Evolutionary conservation across 306 rosid species (phyloP), one percentile per base, ranked within the genome.

Genomic region (Vicia villosa): DNA sequence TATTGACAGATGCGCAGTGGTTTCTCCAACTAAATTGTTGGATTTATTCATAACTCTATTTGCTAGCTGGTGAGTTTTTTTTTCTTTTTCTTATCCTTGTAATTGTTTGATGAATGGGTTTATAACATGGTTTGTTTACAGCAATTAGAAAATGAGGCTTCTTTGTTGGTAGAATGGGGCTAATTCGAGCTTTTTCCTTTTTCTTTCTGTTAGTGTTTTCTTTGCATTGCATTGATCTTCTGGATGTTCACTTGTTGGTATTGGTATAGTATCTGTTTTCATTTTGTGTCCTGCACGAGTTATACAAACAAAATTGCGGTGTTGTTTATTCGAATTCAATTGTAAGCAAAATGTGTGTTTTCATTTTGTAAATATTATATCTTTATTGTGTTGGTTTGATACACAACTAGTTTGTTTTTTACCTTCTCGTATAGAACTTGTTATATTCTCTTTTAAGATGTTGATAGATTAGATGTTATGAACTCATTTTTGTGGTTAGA

Each of bases 51-150:
- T 75, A 68, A 77, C 74, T 74, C 73, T 42, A 62, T 75, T 69
- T 85, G 14, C 50, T 63, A 73, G 19, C 74, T 75, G 91, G 97
- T 93, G 77, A 85, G 96, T 83, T 52, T 74, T 74, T 75, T 73
- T 17, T 34, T 62, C 82, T 52, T 74, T 73, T 75, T 73, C 20
- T 34, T 62, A 73, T 66, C 60, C 45, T 68, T 5, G 49, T 9
- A 28, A 45, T 54, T 26, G 32, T 66, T 71, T 61, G 22, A 28
- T 63, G 50, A 40, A 17, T 74, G 5, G 13, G 37, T 24, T 11
- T 52, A 3, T 24, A 3, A 5, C 30, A 46, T 69, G 16, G 10
- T 55, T 75, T 30, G 20, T 68, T 77, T 59, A 70, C 34, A 17
- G 28, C 34, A 10, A 3, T 22, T 11, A 28, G 20, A 12, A 37